Percentiles rank a stretch among this genome's conserved stretches.
Conservation (phyloP, 352 stramenopile species). For the Phytophthora syringae region DNA sequence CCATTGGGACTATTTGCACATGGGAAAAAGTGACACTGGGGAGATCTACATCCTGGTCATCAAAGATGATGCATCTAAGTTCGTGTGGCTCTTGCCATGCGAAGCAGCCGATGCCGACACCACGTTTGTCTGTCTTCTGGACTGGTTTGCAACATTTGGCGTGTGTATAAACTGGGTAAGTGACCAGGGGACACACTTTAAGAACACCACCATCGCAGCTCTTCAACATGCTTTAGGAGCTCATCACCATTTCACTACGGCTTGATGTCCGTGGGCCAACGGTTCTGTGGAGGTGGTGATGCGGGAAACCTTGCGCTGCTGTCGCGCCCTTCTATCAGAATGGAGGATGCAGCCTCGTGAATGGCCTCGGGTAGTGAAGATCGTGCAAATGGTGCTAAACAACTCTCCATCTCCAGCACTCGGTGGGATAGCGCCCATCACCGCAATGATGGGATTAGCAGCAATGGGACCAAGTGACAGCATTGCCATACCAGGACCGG, state of each 20-base stretch:
- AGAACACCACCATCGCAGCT: constrained; percentile 32
- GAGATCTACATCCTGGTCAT: not conserved
- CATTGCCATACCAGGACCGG: not conserved
- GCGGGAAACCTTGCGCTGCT: constrained; percentile 15
- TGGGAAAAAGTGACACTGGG: not conserved
- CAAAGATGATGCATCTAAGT: not conserved
- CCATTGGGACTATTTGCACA: constrained; percentile 11
- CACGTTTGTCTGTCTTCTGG: not conserved
- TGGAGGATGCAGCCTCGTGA: constrained; percentile 7
- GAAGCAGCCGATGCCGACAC: not conserved
- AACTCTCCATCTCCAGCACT: constrained; percentile 19
- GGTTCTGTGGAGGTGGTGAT: constrained; percentile 46
- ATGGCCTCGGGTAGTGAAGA: constrained; percentile 25
- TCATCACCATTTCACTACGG: constrained; percentile 39
- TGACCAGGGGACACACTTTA: constrained; percentile 42
- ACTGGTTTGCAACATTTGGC: constrained; percentile 17
- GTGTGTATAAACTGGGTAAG: constrained; percentile 30
- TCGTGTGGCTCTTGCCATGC: not conserved
- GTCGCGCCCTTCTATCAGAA: constrained; percentile 21
- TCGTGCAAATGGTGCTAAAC: constrained; percentile 37
- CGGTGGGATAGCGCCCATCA: constrained; percentile 29
- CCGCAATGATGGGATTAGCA: constrained; percentile 26
- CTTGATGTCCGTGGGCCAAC: constrained; percentile 43
- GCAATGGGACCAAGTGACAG: not conserved
- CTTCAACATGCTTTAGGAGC: constrained; percentile 10